Base-by-base conservation (phyloP, 2,329 filamentous ascomycete species). In the Colletotrichum lentis region DNA sequence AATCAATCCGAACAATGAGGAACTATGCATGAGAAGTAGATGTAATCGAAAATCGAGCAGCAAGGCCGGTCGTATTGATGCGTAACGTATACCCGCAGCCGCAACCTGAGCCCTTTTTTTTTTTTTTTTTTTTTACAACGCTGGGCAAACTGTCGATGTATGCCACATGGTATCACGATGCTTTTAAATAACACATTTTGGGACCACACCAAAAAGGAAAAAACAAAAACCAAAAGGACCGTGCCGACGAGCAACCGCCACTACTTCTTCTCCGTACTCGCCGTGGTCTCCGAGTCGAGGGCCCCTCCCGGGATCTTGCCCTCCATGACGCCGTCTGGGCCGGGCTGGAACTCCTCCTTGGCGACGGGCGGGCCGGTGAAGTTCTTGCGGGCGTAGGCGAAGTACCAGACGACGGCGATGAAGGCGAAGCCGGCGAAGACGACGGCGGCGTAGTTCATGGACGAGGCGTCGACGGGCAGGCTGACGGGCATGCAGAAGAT, bases 401-500 rank as follows among this genome's bases (percentile, higher is more conserved):
- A 82, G 76, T 91, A 91, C 89, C 88, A 91, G 3, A 80, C 70
- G 12, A 88, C 76, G 58, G 87, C 89, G 67, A 90, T 86, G 16
- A 77, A 71, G 0, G 83, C 88, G 67, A 91, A 90, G 0, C 85
- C 87, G 3, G 85, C 84, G 77, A 91, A 90, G 6, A 90, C 89
- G 8, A 87, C 88, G 20, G 84, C 87, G 2, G 88, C 88, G 74
- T 90, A 91, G 76, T 91, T 91, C 88, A 91, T 91, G 20, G 78
- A 81, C 14, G 76, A 77, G 4, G 87, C 76, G 12, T 82, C 80
- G 3, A 90, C 87, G 0, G 87, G 85, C 11, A 90, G 76, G 3
- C 85, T 83, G 6, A 87, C 84, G 2, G 88, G 91, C 90, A 94
- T 92, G 76, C 90, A 93, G 80, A 93, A 94, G 52, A 94, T 80